Evolutionary conservation across 2,329 filamentous ascomycete genomes (phyloP).

Genomic region (Botrytis aclada): DNA sequence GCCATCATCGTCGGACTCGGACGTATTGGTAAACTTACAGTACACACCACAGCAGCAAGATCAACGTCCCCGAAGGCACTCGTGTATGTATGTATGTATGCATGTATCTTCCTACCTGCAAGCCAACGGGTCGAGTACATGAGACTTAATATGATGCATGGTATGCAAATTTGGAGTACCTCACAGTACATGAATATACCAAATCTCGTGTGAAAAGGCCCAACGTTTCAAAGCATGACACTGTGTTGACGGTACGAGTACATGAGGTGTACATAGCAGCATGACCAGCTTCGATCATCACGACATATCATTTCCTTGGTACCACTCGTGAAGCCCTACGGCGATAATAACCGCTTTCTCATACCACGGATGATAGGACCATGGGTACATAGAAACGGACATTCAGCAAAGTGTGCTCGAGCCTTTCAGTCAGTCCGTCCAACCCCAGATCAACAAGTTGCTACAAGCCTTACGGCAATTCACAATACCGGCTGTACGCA

Average conservation of each 20-base stretch:
- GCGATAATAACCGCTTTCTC: not conserved
- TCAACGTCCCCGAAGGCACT: slow-evolving; percentile 16
- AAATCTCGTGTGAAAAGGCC: not conserved
- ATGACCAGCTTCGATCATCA: not conserved
- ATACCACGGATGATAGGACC: not conserved
- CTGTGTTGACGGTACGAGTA: not conserved
- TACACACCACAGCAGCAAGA: slow-evolving; percentile 11
- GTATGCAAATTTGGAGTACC: not conserved
- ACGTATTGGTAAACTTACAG: not conserved
- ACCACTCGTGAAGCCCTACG: not conserved
- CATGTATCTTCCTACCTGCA: slow-evolving; percentile 6
- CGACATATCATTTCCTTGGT: not conserved
- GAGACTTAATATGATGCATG: not conserved
- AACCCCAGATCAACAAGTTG: slow-evolving; percentile 1
- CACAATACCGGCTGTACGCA: not conserved
- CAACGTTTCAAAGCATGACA: slow-evolving; percentile 1
- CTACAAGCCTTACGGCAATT: not conserved
- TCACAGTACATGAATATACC: not conserved
- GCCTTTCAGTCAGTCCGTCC: not conserved
- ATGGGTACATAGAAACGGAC: not conserved
- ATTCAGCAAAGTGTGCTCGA: not conserved
- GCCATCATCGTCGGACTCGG: slow-evolving; percentile 16
- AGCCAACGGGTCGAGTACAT: slow-evolving; percentile 8
- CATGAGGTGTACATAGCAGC: not conserved
- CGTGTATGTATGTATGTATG: not conserved